Conservation (phyloP, 2,329 filamentous ascomycete species). For the Malbranchea zuffiana region DNA sequence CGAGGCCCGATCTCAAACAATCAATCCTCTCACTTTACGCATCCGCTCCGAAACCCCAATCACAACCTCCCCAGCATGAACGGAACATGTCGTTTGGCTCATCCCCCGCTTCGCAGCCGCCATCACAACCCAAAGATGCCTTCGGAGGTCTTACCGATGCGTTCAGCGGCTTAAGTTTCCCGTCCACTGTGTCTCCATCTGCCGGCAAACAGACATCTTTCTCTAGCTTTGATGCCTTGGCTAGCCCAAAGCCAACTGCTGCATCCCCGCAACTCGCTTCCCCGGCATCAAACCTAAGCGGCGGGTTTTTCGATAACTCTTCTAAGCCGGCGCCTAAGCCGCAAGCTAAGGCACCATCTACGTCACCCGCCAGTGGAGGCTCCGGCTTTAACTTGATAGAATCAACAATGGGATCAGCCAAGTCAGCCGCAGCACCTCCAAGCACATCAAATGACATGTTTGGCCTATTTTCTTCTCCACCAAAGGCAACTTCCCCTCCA, state of each 20-base stretch:
- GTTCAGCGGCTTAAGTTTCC: slow-evolving; percentile 60
- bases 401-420: slow-evolving; percentile 21
- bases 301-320: slow-evolving; percentile 69
- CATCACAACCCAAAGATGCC: slow-evolving; percentile 26
- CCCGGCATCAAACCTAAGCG: slow-evolving; percentile 45
- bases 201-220: slow-evolving; percentile 18
- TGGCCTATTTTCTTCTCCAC: slow-evolving; percentile 51
- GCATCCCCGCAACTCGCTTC: slow-evolving; percentile 40
- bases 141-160: slow-evolving; percentile 68
- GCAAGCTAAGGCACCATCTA: slow-evolving; percentile 39
- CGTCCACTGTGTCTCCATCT: slow-evolving; percentile 33
- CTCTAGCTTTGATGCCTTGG: slow-evolving; percentile 13
- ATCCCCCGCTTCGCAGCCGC: slow-evolving; percentile 46
- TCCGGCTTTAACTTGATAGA: slow-evolving; percentile 26
- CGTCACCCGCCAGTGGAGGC: slow-evolving; percentile 36
- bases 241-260: slow-evolving; percentile 34
- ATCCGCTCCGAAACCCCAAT: slow-evolving; percentile 66
- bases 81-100: slow-evolving; percentile 56
- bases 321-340: slow-evolving; percentile 43
- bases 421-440: slow-evolving; percentile 35
- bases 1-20: slow-evolving; percentile 87
- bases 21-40: slow-evolving; percentile 94
- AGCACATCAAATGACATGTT: slow-evolving; percentile 65
- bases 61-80: slow-evolving; percentile 44
- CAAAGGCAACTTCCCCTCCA: slow-evolving; percentile 35